A percentile compares a stretch with the other conserved stretches of the same genome.
phyloP scores from a whole-genome alignment of 331 rosid species.

The Rosa hybrid region DNA sequence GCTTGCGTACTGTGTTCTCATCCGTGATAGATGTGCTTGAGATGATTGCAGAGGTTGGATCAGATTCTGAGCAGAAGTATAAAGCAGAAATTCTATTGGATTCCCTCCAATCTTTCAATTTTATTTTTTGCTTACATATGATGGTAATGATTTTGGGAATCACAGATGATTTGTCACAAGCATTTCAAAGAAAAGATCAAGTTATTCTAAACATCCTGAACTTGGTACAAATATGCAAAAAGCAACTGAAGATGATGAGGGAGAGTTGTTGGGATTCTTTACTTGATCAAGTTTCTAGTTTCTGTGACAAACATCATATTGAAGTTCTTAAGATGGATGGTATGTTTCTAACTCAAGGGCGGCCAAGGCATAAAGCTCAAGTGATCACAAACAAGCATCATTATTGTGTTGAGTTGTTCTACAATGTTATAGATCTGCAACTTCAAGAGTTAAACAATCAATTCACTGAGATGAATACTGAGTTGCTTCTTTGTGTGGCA shows the following conservation, averaged over 20 bases:
- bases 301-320: background rate
- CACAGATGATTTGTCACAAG: background rate
- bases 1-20: background rate
- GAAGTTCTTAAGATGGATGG: background rate
- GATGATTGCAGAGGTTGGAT: background rate
- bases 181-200: background rate
- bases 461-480: background rate
- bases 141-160: background rate
- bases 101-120: background rate
- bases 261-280: background rate
- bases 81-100: background rate
- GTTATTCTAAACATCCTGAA: background rate
- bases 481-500: background rate
- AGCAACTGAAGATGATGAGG: background rate
- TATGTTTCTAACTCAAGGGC: background rate
- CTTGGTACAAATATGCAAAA: background rate
- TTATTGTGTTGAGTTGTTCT: background rate
- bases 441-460: background rate
- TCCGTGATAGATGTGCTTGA: background rate
- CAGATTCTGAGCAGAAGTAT: background rate
- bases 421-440: background rate
- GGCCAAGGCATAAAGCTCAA: background rate
- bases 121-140: background rate
- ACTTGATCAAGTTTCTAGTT: background rate
- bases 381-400: background rate